These are phyloP conservation scores for Perilla frutescens DNA, from an alignment of 257 asterid genomes.

Conservation along the genomic window DNA sequence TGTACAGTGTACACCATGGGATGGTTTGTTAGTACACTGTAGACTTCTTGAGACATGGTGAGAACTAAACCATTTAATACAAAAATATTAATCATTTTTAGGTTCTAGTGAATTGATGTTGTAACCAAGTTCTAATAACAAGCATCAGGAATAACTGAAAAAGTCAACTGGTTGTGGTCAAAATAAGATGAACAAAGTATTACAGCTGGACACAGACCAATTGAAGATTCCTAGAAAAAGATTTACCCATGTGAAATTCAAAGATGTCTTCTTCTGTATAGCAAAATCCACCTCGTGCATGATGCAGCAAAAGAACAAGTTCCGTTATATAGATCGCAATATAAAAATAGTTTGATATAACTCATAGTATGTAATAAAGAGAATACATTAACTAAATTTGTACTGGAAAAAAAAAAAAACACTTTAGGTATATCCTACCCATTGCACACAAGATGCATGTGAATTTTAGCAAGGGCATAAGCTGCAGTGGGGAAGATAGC, in stretches of 20 bases:
- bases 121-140: slow-evolving; percentile 18
- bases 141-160: not conserved
- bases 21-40: not conserved
- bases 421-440: slow-evolving; percentile 63
- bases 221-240: slow-evolving; percentile 32
- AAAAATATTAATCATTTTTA: not conserved
- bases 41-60: not conserved
- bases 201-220: slow-evolving; percentile 30
- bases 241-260: slow-evolving; percentile 84
- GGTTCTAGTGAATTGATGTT: not conserved
- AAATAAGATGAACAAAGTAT: slow-evolving; percentile 16
- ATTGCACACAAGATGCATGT: slow-evolving; percentile 92
- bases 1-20: slow-evolving; percentile 5
- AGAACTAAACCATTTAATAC: slow-evolving; percentile 5
- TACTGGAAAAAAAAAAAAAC: slow-evolving; percentile 28
- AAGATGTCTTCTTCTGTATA: slow-evolving; percentile 92
- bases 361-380: slow-evolving; percentile 22
- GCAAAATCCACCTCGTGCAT: slow-evolving; percentile 99
- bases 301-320: slow-evolving; percentile 39
- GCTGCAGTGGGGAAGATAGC: slow-evolving; percentile 92
- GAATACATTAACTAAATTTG: not conserved
- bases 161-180: slow-evolving; percentile 21
- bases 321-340: not conserved
- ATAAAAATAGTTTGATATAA: slow-evolving; percentile 13
- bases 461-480: slow-evolving; percentile 96